A percentile compares a stretch with the other conserved stretches of the same genome.
Conservation (phyloP, 495 filamentous ascomycete species). For the Haplographium delicatum region DNA sequence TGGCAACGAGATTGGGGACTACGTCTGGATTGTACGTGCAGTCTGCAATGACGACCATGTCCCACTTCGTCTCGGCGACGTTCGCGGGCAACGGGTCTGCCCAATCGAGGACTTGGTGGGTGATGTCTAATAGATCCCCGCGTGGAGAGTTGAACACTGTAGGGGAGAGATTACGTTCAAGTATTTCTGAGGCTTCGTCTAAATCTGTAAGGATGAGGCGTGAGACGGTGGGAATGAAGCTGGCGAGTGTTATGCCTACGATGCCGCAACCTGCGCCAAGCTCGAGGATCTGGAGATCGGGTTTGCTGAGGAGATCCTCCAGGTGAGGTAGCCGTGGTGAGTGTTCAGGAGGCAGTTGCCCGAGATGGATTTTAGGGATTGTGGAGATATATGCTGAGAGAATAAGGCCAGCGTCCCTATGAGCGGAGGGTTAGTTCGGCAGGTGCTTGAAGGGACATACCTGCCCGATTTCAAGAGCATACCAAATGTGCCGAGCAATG, state of each 20-base stretch:
- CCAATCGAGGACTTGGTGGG: slow-evolving; percentile 66
- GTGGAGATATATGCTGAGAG: slow-evolving; percentile 41
- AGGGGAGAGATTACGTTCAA: slow-evolving; percentile 44
- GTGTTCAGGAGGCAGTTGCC: not conserved
- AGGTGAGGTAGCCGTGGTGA: not conserved
- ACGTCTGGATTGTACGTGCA: slow-evolving; percentile 94
- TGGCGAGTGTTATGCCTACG: slow-evolving; percentile 70
- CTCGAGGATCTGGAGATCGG: slow-evolving; percentile 57
- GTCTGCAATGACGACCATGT: slow-evolving; percentile 79
- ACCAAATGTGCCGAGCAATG: slow-evolving; percentile 94
- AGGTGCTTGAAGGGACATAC: slow-evolving; percentile 14
- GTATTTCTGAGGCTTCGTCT: slow-evolving; percentile 65
- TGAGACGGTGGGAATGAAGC: slow-evolving; percentile 38
- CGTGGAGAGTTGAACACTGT: not conserved
- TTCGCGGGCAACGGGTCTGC: slow-evolving; percentile 39
- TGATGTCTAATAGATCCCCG: not conserved
- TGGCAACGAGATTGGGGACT: slow-evolving; percentile 66
- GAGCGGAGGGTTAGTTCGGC: slow-evolving; percentile 11
- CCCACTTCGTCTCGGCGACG: slow-evolving; percentile 42
- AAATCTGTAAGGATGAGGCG: slow-evolving; percentile 76
- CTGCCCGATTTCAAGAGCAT: slow-evolving; percentile 39
- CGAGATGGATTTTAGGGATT: slow-evolving; percentile 5
- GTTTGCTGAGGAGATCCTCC: not conserved
- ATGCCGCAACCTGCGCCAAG: slow-evolving; percentile 82
- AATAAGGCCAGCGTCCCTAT: slow-evolving; percentile 66